These are phyloP conservation scores for Diaporthe aspalathi DNA, from an alignment of 2,329 filamentous ascomycete species.

Conservation along the genomic window DNA sequence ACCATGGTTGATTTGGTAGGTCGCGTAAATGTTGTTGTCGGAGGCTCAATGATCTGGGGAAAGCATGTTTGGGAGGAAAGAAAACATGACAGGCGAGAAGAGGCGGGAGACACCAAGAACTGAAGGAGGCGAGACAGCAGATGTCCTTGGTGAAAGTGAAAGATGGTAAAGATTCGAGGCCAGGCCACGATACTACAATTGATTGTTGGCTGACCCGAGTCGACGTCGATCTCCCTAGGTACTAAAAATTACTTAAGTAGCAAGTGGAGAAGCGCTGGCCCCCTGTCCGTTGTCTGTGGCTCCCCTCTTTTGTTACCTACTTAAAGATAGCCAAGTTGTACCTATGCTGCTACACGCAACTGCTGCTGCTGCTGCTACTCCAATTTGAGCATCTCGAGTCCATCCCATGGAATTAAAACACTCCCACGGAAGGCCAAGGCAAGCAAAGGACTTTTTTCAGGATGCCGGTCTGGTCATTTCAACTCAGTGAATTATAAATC, in stretches of 20 bases:
- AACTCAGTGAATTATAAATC: background rate
- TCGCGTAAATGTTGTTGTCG: background rate
- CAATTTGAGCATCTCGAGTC: background rate
- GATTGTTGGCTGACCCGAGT: too few species aligned
- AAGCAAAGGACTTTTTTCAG: too few species aligned
- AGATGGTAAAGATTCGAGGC: background rate
- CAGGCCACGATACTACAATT: background rate
- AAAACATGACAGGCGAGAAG: background rate
- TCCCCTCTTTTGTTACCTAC: background rate
- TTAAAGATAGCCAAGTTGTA: too few species aligned
- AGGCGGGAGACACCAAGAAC: background rate
- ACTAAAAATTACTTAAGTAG: too few species aligned
- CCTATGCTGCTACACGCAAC: background rate
- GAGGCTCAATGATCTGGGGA: background rate
- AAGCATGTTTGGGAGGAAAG: background rate
- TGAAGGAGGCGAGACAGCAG: background rate
- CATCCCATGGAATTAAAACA: too few species aligned
- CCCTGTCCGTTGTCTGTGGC: slow-evolving; percentile 10
- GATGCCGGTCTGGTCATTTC: background rate
- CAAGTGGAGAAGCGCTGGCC: too few species aligned
- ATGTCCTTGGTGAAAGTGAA: background rate
- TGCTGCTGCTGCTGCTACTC: background rate
- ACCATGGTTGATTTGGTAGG: background rate
- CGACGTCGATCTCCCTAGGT: too few species aligned
- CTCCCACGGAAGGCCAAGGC: too few species aligned